Evolutionary conservation across 345 rosid species (phyloP).

Genomic region (Dipteronia sinensis): DNA sequence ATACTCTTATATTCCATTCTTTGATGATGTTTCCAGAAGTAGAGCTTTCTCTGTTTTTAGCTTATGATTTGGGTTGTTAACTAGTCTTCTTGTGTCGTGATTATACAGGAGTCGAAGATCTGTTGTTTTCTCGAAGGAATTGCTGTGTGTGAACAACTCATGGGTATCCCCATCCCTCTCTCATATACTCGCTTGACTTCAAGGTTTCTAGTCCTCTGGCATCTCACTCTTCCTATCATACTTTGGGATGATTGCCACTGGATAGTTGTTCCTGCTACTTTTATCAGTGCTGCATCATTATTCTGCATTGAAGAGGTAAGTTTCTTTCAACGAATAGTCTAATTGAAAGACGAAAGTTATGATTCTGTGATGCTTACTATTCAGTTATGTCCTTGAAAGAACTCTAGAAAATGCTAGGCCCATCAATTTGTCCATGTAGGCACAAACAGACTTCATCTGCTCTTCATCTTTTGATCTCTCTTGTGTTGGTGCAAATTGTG

Average conservation of each 20-base stretch:
- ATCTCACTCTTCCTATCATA: slow-evolving; percentile 85
- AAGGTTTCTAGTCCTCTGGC: slow-evolving; percentile 95
- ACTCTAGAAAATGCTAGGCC: too few relatives aligned
- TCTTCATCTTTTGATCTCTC: too few relatives aligned
- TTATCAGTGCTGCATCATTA: slow-evolving; percentile 90
- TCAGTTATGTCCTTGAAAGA: too few relatives aligned
- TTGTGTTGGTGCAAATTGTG: not conserved
- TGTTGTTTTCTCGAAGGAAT: slow-evolving; percentile 86
- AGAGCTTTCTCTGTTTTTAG: not conserved
- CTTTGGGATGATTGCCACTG: slow-evolving; percentile 99
- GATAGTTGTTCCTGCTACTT: slow-evolving; percentile 96
- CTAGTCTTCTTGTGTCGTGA: not conserved
- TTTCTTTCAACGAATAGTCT: not conserved
- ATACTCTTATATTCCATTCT: slow-evolving; percentile 1
- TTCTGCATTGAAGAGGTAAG: slow-evolving; percentile 98
- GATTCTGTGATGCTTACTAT: too few relatives aligned
- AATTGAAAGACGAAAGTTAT: too few relatives aligned
- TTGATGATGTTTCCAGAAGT: not conserved
- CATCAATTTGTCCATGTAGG: too few relatives aligned
- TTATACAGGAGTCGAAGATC: slow-evolving; percentile 68
- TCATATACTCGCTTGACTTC: slow-evolving; percentile 94
- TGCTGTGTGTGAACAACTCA: slow-evolving; percentile 78
- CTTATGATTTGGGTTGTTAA: not conserved
- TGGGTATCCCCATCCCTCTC: slow-evolving; percentile 89
- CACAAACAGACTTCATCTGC: too few relatives aligned